Evolutionary conservation across 1,284 basidiomycete species (phyloP).

Genomic region (Sphaerobolus stellatus): DNA sequence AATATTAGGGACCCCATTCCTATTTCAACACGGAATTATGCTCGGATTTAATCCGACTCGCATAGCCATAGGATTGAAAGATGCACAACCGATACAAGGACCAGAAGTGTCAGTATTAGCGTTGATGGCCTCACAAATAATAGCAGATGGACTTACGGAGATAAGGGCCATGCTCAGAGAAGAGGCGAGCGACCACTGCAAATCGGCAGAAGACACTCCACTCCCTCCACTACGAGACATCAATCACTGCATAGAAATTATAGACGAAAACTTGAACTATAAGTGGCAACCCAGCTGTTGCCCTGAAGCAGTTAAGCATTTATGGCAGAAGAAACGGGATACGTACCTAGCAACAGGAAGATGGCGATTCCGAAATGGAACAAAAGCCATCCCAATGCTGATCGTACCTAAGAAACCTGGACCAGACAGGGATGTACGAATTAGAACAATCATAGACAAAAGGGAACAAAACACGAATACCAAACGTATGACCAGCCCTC

Average conservation of each 20-base stretch:
- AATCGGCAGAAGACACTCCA: slow-evolving; percentile 21
- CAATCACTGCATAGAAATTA: slow-evolving; percentile 36
- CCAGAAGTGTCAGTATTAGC: slow-evolving; percentile 19
- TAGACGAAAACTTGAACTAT: slow-evolving; percentile 30
- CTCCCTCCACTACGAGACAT: slow-evolving; percentile 33
- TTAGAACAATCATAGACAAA: slow-evolving; percentile 20
- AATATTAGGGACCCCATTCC: slow-evolving; percentile 32
- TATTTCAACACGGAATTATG: slow-evolving; percentile 21
- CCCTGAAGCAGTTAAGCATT: slow-evolving; percentile 26
- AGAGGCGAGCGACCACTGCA: slow-evolving; percentile 26
- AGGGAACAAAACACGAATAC: slow-evolving; percentile 25
- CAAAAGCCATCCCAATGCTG: slow-evolving; percentile 34
- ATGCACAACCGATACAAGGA: slow-evolving; percentile 21
- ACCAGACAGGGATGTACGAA: slow-evolving; percentile 19
- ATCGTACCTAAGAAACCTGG: slow-evolving; percentile 34
- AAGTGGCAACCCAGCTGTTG: slow-evolving; percentile 30
- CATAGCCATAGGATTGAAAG: slow-evolving; percentile 19
- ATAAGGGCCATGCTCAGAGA: slow-evolving; percentile 16
- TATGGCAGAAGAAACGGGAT: slow-evolving; percentile 30
- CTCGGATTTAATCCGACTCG: slow-evolving; percentile 27
- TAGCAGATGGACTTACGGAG: slow-evolving; percentile 17
- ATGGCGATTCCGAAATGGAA: slow-evolving; percentile 27
- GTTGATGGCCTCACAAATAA: slow-evolving; percentile 15
- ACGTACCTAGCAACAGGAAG: slow-evolving; percentile 28
- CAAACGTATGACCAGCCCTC: slow-evolving; percentile 21